These are phyloP conservation scores for Xylariomycetidae sp. DNA, from an alignment of 2,329 filamentous ascomycete genomes.

Conservation along the genomic window DNA sequence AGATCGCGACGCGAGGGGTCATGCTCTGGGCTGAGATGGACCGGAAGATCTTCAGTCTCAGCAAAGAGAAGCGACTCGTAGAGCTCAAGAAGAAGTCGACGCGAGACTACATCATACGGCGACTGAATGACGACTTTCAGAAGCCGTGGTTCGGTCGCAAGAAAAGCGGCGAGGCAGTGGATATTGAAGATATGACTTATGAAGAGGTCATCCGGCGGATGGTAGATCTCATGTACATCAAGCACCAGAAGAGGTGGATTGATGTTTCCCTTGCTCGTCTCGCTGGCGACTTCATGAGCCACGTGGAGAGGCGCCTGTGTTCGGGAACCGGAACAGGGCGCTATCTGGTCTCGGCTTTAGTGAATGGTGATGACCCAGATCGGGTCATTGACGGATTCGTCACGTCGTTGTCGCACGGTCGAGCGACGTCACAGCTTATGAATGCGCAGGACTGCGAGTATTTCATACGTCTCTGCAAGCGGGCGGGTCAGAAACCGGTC, in stretches of 20 bases:
- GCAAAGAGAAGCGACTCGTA: conserved; percentile 30
- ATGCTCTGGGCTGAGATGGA: conserved; percentile 34
- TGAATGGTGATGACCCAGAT: no score
- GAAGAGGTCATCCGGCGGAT: conserved; percentile 38
- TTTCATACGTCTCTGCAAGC: conserved; percentile 26
- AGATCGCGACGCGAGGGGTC: conserved; percentile 32
- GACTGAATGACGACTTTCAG: conserved; percentile 43
- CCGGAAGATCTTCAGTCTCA: conserved; percentile 22
- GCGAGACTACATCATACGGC: conserved; percentile 37
- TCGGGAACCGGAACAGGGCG: no score
- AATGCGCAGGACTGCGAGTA: conserved; percentile 18
- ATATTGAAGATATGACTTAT: conserved; percentile 45
- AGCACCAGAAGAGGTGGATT: conserved; percentile 34
- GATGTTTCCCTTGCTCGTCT: no score
- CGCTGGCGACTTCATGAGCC: no score
- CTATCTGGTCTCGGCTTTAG: no score
- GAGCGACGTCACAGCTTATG: no score
- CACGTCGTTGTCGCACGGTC: no score
- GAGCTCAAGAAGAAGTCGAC: conserved; percentile 35
- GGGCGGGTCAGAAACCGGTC: conserved; percentile 28
- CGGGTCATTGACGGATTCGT: no score
- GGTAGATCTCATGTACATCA: conserved; percentile 39
- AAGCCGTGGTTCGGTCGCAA: conserved; percentile 44
- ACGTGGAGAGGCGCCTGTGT: no score
- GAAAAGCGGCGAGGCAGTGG: conserved; percentile 35